Base-by-base conservation (phyloP, 2,329 filamentous ascomycete genomes). In the Venturia effusa region DNA sequence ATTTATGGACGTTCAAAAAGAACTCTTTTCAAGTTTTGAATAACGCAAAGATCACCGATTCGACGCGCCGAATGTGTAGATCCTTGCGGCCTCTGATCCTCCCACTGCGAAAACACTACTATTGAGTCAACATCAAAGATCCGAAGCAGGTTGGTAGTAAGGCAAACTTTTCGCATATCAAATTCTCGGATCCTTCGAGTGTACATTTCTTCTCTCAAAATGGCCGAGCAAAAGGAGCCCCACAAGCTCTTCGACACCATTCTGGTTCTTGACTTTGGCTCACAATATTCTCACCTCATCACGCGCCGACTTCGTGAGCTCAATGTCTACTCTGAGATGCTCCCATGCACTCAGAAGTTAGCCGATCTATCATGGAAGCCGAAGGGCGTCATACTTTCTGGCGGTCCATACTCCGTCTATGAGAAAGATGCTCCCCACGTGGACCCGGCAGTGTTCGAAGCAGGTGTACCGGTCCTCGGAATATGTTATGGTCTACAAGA, bases 241-340 rank as follows among this genome's bases (percentile, higher is more conserved):
- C 77, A 81, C 72, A 75, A 78, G 68, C 74, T 77, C 68, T 82
- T 83, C 74, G 81, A 88, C 79, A 90, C 88, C 68, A 87, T 90
- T 69, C 78, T 90, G 68, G 84, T 87, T 67, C 78, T 90, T 69
- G 87, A 90, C 75, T 90, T 89, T 73, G 87, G 83, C 68, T 87
- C 83, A 30, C 87, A 90, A 76, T 88, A 87, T 71, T 86, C 84
- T 48, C 88, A 92, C 74, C 79, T 92, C 45, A 91, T 92, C 71
- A 85, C 86, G 11, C 82, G 90, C 63, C 84, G 90, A 40, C 82
- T 95, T 34, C 84, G 91, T 69, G 85, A 88, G 69, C 83, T 95
- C 76, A 88, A 88, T 78, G 83, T 95, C 74, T 96, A 89, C 80
- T 86, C 86, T 66, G 92, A 96, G 79, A 88, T 96, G 87, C 84